Evolutionary conservation across 75 land plant species (phyloP).

Genomic region (Cunninghamia lanceolata): DNA sequence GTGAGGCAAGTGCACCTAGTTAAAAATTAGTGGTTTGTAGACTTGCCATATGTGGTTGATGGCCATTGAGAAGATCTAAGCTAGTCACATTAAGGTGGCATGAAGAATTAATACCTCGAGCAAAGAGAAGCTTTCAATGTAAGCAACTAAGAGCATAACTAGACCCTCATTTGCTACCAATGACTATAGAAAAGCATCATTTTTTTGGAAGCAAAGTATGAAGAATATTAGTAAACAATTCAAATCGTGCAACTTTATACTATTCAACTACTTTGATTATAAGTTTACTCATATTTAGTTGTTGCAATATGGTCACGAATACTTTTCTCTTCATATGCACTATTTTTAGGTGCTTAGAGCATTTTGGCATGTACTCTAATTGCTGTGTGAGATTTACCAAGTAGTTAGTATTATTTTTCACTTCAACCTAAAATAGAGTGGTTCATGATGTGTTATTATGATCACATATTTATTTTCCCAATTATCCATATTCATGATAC

Average conservation of each 20-base stretch:
- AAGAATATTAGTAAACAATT: conserved; percentile 41
- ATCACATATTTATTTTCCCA: not conserved
- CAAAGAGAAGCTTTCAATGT: no score
- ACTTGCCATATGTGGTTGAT: no score
- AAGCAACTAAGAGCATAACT: conserved; percentile 18
- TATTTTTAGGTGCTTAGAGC: not conserved
- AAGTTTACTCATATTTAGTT: not conserved
- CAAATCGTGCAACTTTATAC: conserved; percentile 36
- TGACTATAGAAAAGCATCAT: conserved; percentile 35
- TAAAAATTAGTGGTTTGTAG: no score
- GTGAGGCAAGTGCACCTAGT: no score
- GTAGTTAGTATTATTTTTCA: no score
- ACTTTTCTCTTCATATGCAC: not conserved
- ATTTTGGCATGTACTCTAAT: not conserved
- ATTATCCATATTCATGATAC: not conserved
- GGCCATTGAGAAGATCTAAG: no score
- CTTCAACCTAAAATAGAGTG: no score
- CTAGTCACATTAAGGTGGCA: no score
- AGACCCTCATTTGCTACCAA: conserved; percentile 35
- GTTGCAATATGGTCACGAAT: not conserved
- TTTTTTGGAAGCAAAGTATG: conserved; percentile 42
- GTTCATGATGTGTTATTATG: no score
- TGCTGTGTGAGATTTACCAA: not conserved
- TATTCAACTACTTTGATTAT: conserved; percentile 46
- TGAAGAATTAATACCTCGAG: no score